Evolutionary conservation across 2,329 filamentous ascomycete species (phyloP).

Genomic region (Talaromyces sp.): DNA sequence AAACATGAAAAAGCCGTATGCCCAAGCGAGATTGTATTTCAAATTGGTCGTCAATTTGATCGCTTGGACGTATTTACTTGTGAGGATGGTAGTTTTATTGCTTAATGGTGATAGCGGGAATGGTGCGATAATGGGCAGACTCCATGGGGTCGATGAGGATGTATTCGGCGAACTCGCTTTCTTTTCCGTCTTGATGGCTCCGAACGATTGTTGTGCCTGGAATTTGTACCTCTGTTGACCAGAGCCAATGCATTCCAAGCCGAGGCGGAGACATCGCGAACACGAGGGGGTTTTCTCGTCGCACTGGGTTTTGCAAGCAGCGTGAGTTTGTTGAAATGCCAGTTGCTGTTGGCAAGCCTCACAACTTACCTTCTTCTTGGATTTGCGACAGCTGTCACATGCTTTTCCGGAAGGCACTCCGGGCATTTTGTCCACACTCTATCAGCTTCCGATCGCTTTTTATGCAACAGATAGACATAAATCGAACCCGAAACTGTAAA

Average conservation of each 20-base stretch:
- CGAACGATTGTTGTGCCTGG: constrained; percentile 31
- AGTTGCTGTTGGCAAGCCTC: not conserved
- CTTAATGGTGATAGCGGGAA: constrained; percentile 20
- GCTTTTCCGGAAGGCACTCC: constrained; percentile 49
- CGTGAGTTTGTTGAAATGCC: not conserved
- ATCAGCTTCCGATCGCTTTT: not conserved
- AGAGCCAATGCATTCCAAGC: constrained; percentile 43
- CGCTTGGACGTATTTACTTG: constrained; percentile 30
- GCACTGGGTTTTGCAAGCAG: constrained; percentile 34
- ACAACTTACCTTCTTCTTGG: constrained; percentile 50
- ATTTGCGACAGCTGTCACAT: constrained; percentile 48
- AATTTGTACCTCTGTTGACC: constrained; percentile 49
- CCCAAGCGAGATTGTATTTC: constrained; percentile 44
- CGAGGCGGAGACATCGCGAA: constrained; percentile 43
- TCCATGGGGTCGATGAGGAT: not conserved
- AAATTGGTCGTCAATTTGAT: constrained; percentile 38
- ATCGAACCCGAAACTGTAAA: no score
- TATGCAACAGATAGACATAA: no score
- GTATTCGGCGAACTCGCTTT: not conserved
- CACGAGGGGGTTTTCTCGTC: constrained; percentile 44
- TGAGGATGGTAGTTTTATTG: constrained; percentile 30
- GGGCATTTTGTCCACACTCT: constrained; percentile 40
- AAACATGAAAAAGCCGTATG: constrained; percentile 44
- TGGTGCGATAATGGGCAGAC: not conserved
- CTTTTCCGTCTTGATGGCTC: not conserved